These are phyloP conservation scores for Ascochyta clinopodiicola DNA, from an alignment of 2,329 filamentous ascomycete species.

Conservation along the genomic window DNA sequence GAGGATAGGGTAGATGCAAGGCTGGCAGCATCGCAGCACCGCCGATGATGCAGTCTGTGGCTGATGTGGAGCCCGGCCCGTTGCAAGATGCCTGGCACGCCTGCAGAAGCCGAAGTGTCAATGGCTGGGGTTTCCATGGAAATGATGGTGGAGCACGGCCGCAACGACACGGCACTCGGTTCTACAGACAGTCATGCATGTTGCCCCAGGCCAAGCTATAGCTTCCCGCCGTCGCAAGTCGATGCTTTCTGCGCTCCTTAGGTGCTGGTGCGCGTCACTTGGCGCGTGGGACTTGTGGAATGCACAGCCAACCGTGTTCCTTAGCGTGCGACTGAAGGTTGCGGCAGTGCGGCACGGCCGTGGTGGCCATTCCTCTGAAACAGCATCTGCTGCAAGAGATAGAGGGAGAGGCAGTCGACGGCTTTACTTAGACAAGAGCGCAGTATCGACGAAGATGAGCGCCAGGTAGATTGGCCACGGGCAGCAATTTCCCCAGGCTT, in stretches of 20 bases:
- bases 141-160: slow-evolving; percentile 29
- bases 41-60: slow-evolving; percentile 23
- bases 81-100: slow-evolving; percentile 21
- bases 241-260: slow-evolving; percentile 16
- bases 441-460: neutral
- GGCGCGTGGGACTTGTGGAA: slow-evolving; percentile 23
- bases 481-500: slow-evolving; percentile 23
- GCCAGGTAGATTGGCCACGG: slow-evolving; percentile 19
- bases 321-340: slow-evolving; percentile 17
- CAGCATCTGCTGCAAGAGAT: slow-evolving; percentile 13
- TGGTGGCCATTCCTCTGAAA: slow-evolving; percentile 18
- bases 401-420: slow-evolving; percentile 12
- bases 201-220: slow-evolving; percentile 22
- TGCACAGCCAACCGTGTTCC: slow-evolving; percentile 26
- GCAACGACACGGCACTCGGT: slow-evolving; percentile 18
- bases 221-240: slow-evolving; percentile 22
- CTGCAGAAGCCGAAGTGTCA: slow-evolving; percentile 25
- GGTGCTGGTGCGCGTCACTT: slow-evolving; percentile 18
- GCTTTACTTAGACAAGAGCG: neutral
- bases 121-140: slow-evolving; percentile 33
- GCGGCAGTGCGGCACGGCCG: slow-evolving; percentile 22
- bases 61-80: slow-evolving; percentile 36
- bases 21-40: slow-evolving; percentile 23
- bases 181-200: neutral
- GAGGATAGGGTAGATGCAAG: slow-evolving; percentile 18